A percentile compares a stretch with the other conserved stretches of the same genome.
phyloP scores from a whole-genome alignment of 352 stramenopile species.

The Phytophthora colocasiae region DNA sequence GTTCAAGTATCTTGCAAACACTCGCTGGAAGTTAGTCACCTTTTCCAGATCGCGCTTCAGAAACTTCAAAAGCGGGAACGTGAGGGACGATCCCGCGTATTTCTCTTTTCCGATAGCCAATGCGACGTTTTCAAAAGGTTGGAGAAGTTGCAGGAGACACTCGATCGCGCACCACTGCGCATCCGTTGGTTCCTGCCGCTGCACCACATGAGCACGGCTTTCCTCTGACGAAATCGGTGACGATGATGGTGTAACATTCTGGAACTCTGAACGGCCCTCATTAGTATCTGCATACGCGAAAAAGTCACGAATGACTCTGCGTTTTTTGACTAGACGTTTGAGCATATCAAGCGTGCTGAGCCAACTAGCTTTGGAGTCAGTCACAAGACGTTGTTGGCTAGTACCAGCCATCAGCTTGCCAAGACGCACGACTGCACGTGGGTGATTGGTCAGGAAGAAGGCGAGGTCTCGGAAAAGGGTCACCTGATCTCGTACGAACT shows the following conservation, averaged over 20 bases:
- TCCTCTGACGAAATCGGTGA: conserved; percentile 4
- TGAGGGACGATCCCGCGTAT: conserved; percentile 46
- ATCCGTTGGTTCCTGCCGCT: conserved; percentile 32
- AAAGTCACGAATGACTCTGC: conserved; percentile 52
- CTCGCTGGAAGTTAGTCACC: conserved; percentile 50
- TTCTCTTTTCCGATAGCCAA: conserved; percentile 54
- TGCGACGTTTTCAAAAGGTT: conserved; percentile 58
- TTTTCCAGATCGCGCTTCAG: conserved; percentile 58
- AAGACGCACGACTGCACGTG: conserved; percentile 47
- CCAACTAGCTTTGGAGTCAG: conserved; percentile 52
- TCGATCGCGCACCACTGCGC: conserved; percentile 55
- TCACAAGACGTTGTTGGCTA: conserved; percentile 47
- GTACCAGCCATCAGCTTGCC: conserved; percentile 46
- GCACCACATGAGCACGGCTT: conserved; percentile 8
- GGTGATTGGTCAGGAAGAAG: conserved; percentile 57
- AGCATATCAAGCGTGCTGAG: conserved; percentile 60
- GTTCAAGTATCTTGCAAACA: conserved; percentile 38
- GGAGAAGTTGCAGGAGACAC: conserved; percentile 47
- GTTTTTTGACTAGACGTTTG: conserved; percentile 48
- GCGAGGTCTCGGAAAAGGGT: conserved; percentile 48
- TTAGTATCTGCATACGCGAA: conserved; percentile 52
- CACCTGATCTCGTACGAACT: conserved; percentile 46
- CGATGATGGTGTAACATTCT: conserved; percentile 24
- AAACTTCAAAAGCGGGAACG: conserved; percentile 52
- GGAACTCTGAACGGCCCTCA: conserved; percentile 47